phyloP scores from a whole-genome alignment of 371 early-diverging fungal genomes.

The Encephalitozoon intestinalis region DNA sequence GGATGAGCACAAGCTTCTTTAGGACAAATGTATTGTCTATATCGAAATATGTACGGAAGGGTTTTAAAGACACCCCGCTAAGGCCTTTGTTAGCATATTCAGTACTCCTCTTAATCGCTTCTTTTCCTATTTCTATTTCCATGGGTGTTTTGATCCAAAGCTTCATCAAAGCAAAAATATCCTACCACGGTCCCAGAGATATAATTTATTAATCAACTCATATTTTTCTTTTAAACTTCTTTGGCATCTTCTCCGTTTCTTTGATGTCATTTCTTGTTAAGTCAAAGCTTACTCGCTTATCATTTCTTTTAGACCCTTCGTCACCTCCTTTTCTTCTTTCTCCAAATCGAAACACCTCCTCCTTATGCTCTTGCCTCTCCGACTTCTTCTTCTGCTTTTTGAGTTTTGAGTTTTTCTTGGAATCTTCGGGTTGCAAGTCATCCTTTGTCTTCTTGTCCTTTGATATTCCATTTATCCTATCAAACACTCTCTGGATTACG shows the following conservation, averaged over 20 bases:
- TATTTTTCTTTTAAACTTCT: not conserved
- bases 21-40: slow-evolving; percentile 83
- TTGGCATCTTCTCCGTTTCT: not conserved
- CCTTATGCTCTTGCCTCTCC: not conserved
- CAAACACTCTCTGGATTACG: slow-evolving; percentile 73
- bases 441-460: not conserved
- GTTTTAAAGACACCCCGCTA: slow-evolving; percentile 68
- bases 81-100: slow-evolving; percentile 82
- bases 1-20: slow-evolving; percentile 71
- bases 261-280: not conserved
- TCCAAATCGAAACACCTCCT: not conserved
- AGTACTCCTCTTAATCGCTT: slow-evolving; percentile 74
- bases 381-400: not conserved
- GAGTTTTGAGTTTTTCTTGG: not conserved
- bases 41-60: slow-evolving; percentile 82
- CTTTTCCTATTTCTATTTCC: slow-evolving; percentile 82
- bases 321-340: not conserved
- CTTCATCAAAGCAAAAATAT: not conserved
- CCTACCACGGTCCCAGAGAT: not conserved
- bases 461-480: slow-evolving; percentile 9
- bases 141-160: slow-evolving; percentile 54
- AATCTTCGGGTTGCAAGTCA: not conserved
- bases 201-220: not conserved
- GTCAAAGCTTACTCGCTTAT: slow-evolving; percentile 1
- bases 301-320: not conserved